These are phyloP conservation scores for Crithidia brevicula DNA, from an alignment of 208 protist species.

Conservation along the genomic window DNA sequence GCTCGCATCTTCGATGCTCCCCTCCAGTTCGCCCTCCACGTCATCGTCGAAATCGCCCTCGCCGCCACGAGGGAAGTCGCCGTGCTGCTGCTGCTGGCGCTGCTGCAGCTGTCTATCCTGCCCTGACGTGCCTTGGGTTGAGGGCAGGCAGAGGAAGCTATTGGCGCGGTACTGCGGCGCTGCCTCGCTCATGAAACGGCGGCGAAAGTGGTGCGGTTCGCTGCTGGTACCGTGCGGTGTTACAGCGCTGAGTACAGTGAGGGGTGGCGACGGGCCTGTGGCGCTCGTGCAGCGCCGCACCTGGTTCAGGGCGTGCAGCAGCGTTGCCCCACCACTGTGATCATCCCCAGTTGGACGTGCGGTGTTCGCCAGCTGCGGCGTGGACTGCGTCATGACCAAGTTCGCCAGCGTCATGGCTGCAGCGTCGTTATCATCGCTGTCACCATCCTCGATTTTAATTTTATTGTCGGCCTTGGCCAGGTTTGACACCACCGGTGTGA, in stretches of 20 bases:
- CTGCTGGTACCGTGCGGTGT: not conserved
- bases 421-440: not conserved
- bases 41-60: not conserved
- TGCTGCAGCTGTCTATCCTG: not conserved
- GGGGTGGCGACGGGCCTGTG: not conserved
- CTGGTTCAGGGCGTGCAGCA: slow-evolving; percentile 7
- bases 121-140: not conserved
- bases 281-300: slow-evolving; percentile 28
- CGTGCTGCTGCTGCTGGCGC: not conserved
- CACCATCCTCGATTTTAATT: not conserved
- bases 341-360: not conserved
- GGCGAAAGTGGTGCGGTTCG: slow-evolving; percentile 8
- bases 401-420: not conserved
- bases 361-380: slow-evolving; percentile 21
- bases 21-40: not conserved
- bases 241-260: not conserved
- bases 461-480: not conserved
- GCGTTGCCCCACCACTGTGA: not conserved
- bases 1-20: not conserved
- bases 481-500: not conserved
- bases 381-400: slow-evolving; percentile 15
- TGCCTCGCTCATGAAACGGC: slow-evolving; percentile 19
- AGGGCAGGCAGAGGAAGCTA: slow-evolving; percentile 10
- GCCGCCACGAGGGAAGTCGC: not conserved
- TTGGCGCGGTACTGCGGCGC: slow-evolving; percentile 10